Percentiles rank a stretch among this genome's conserved stretches.
Conservation (phyloP, 768 basidiomycete genomes). For the Lentinula edodes region DNA sequence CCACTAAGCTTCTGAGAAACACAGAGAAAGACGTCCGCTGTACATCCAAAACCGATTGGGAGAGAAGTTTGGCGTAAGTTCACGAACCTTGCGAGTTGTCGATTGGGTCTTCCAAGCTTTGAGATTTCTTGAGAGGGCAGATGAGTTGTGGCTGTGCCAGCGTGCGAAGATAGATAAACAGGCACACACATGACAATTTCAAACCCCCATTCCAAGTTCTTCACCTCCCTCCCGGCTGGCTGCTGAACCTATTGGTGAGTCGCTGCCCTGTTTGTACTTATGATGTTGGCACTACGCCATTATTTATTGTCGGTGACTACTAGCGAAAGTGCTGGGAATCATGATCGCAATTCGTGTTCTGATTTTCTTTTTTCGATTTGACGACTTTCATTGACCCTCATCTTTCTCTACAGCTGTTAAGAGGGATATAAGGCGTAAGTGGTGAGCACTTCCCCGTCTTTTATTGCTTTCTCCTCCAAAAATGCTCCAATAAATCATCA, state of each 20-base stretch:
- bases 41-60: neutral
- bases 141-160: neutral
- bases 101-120: neutral
- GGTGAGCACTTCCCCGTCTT: neutral
- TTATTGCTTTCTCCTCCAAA: neutral
- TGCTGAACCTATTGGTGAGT: neutral
- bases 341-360: constrained; percentile 50
- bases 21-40: neutral
- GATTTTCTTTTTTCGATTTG: constrained; percentile 22
- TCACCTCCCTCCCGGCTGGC: neutral
- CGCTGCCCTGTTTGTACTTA: constrained; percentile 8
- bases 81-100: constrained; percentile 6
- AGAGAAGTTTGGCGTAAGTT: neutral
- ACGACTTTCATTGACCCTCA: constrained; percentile 8
- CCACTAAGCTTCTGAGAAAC: neutral
- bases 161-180: neutral
- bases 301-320: constrained; percentile 73
- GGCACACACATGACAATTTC: neutral
- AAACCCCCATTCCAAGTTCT: no score
- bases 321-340: constrained; percentile 15
- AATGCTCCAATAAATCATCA: constrained; percentile 27
- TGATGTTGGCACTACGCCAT: constrained; percentile 47
- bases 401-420: constrained; percentile 3
- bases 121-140: neutral
- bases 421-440: constrained; percentile 4